These are phyloP conservation scores for Elaphomyces granulatus DNA, from an alignment of 495 filamentous ascomycete genomes.

Conservation along the genomic window DNA sequence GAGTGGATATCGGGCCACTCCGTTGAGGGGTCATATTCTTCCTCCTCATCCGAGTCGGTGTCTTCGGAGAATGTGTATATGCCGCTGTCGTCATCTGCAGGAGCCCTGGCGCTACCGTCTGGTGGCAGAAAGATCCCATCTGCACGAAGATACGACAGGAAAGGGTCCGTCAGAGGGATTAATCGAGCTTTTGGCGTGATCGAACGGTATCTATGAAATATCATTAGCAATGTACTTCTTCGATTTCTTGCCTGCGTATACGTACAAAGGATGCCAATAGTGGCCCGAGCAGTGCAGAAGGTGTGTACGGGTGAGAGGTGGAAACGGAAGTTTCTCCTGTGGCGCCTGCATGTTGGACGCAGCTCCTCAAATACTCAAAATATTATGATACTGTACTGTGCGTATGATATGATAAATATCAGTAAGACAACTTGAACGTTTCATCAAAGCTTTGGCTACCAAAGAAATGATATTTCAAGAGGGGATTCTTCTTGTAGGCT, in stretches of 20 bases:
- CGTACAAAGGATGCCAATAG: constrained; percentile 68
- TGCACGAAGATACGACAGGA: constrained; percentile 76
- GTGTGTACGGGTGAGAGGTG: constrained; percentile 66
- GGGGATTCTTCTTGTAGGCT: too few species aligned
- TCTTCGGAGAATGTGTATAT: constrained; percentile 26
- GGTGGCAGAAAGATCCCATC: constrained; percentile 82
- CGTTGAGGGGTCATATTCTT: constrained; percentile 40
- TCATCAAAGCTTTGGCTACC: too few species aligned
- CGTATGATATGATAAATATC: too few species aligned
- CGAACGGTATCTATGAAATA: constrained; percentile 49
- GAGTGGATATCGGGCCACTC: constrained; percentile 60
- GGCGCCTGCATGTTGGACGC: constrained; percentile 2
- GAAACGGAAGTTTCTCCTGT: constrained; percentile 48
- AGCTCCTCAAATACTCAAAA: too few species aligned
- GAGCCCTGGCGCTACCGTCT: constrained; percentile 13
- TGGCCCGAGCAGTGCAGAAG: constrained; percentile 92
- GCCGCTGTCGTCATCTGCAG: constrained; percentile 22
- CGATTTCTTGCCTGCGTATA: constrained; percentile 13
- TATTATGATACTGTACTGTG: too few species aligned
- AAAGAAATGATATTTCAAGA: too few species aligned
- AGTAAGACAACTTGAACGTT: too few species aligned
- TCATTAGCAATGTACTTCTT: not conserved
- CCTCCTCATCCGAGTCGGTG: constrained; percentile 22
- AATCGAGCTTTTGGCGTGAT: constrained; percentile 72
- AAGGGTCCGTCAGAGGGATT: constrained; percentile 57